Evolutionary conservation across 2,329 filamentous ascomycete genomes (phyloP).

Genomic region (Domatiomyces catenatus): DNA sequence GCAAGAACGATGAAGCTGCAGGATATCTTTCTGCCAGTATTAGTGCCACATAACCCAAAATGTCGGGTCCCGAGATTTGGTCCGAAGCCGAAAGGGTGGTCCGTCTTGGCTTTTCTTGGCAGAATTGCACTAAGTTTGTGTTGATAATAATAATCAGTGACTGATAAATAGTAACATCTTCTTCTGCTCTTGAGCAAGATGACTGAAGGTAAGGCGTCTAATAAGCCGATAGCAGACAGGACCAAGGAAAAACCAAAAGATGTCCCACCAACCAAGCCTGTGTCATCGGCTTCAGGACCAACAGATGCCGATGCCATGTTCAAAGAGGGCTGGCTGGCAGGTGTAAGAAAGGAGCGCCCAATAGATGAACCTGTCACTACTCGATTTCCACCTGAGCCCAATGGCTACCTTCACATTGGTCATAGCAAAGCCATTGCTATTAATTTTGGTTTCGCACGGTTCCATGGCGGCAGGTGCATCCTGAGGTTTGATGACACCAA

Average conservation of each 20-base stretch:
- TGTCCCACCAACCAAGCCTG: constrained; percentile 18
- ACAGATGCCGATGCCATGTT: constrained; percentile 52
- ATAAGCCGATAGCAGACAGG: background rate
- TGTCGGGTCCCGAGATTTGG: background rate
- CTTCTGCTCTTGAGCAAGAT: background rate
- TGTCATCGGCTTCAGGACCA: constrained; percentile 19
- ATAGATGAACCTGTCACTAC: constrained; percentile 41
- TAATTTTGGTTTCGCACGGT: constrained; percentile 86
- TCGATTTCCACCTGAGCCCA: constrained; percentile 73
- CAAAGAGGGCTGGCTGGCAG: constrained; percentile 59
- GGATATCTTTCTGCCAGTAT: constrained; percentile 1
- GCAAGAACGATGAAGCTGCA: background rate
- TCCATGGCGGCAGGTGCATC: constrained; percentile 63
- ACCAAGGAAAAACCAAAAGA: constrained; percentile 18
- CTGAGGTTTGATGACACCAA: constrained; percentile 89
- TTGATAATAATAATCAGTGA: background rate
- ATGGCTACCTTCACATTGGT: constrained; percentile 84
- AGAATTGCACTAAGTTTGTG: background rate
- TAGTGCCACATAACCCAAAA: background rate
- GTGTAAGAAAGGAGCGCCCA: constrained; percentile 55
- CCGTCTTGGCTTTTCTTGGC: background rate
- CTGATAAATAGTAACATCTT: background rate
- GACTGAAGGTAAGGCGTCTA: background rate
- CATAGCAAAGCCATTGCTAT: constrained; percentile 92
- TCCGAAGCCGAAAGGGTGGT: background rate